Base-by-base conservation (phyloP, 306 rosid species). In the Castanea mollissima region DNA sequence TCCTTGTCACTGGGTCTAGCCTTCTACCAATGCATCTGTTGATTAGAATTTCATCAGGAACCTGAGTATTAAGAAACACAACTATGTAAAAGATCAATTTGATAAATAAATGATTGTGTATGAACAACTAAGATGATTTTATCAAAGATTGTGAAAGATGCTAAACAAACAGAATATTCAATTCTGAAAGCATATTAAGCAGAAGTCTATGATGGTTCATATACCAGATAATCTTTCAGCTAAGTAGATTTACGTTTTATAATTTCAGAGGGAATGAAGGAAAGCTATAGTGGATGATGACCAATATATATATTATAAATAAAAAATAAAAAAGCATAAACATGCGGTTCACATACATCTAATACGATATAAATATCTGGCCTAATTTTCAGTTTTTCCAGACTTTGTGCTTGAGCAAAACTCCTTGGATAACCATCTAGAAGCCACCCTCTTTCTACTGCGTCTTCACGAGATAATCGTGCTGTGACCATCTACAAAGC, bases 11-110 rank as follows among this genome's bases (percentile, higher is more conserved):
- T 29, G 98, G 97, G 70, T 95, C 99, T 75, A 91, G 86, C 85
- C 97, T 91, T 88, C 99, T 87, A 69, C 97, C 98, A 86, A 90
- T 81, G 88, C 97, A 91, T 92, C 99, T 92, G 91, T 95, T 92
- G 91, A 92, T 88, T 88, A 95, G 97, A 91, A 85, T 90, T 88
- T 95, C 99, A 84, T 95, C 99, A 91, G 96, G 98, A 89, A 95
- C 99, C 99, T 95, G 99, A 85, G 87, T 86, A 90, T 87, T 82
- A 76, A 85, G 83, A 87, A 83, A 80, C 71, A 79, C 54, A 64
- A n/a, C 29, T 49, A 19, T 77, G 63, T 51, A 65, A 75, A 63
- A 55, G 23, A 32, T 7, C 41, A 31, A 49, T 15, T 64, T 29
- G 70, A 64, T 16, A 64, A 32, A 31, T 31, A 31, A 15, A 31